Evolutionary conservation across 1,284 basidiomycete genomes (phyloP).

Genomic region (Melampsora larici-populina): DNA sequence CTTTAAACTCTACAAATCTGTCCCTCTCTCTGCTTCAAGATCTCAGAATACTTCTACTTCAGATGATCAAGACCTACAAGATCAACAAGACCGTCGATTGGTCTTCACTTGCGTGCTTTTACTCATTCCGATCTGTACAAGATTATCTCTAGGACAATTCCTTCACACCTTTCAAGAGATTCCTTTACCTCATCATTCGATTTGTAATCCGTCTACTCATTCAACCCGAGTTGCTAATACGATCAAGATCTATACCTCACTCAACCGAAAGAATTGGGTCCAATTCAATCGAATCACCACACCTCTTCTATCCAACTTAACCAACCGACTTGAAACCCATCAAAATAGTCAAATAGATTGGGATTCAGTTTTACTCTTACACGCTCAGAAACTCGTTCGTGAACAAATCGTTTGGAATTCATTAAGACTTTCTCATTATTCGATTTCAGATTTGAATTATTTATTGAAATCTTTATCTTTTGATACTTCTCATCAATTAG

Average conservation of each 20-base stretch:
- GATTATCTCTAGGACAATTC: conserved; percentile 15
- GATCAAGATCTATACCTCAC: background rate
- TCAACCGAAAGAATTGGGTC: background rate
- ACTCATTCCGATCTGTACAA: conserved; percentile 16
- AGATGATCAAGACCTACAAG: background rate
- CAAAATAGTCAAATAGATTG: background rate
- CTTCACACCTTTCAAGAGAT: background rate
- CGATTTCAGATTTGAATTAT: background rate
- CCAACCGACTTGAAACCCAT: background rate
- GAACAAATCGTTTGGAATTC: background rate
- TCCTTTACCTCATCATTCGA: background rate
- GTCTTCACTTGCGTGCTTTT: conserved; percentile 18
- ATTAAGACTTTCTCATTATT: background rate
- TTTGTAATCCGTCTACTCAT: background rate
- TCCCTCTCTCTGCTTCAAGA: background rate
- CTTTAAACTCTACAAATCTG: background rate
- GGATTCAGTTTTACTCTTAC: background rate
- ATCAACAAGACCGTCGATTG: background rate
- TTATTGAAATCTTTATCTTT: background rate
- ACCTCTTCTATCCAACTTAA: background rate
- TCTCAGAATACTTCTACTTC: background rate
- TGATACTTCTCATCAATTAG: background rate
- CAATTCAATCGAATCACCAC: background rate
- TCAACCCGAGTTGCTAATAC: background rate
- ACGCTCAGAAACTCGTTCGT: background rate